Evolutionary conservation across 2,329 filamentous ascomycete genomes (phyloP).

Genomic region (Pseudocercospora cruenta): DNA sequence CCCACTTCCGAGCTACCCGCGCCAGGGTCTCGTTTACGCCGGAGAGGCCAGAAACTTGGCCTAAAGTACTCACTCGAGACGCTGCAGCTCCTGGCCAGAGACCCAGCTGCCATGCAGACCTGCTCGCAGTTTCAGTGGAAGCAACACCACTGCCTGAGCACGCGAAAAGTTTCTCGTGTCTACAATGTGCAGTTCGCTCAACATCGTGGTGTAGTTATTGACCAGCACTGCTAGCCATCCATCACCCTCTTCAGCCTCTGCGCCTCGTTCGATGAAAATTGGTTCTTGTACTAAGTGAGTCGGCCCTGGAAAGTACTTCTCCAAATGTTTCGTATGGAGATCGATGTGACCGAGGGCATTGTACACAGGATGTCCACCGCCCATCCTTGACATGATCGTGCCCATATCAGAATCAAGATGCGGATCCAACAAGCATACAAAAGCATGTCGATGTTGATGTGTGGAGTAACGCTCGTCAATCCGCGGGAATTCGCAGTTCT

Average conservation of each 20-base stretch:
- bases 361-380: conserved; percentile 19
- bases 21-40: too few relatives aligned
- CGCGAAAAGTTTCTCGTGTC: conserved; percentile 46
- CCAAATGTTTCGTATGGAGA: conserved; percentile 34
- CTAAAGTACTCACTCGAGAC: background rate
- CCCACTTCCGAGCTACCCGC: too few relatives aligned
- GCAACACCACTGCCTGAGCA: conserved; percentile 46
- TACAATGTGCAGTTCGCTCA: conserved; percentile 38
- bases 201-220: conserved; percentile 28
- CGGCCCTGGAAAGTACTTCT: conserved; percentile 42
- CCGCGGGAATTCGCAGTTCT: conserved; percentile 45
- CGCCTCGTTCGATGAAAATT: conserved; percentile 53
- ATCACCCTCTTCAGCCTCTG: conserved; percentile 51
- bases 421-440: conserved; percentile 45
- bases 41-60: too few relatives aligned
- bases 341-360: conserved; percentile 26
- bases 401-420: conserved; percentile 37
- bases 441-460: conserved; percentile 45
- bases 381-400: conserved; percentile 32
- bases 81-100: conserved; percentile 16
- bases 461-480: conserved; percentile 51
- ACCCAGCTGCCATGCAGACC: conserved; percentile 19
- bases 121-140: conserved; percentile 40
- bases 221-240: conserved; percentile 55
- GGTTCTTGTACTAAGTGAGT: conserved; percentile 57